These are phyloP conservation scores for Monosporozyma servazzii DNA, from an alignment of 805 yeast genomes.

Conservation along the genomic window DNA sequence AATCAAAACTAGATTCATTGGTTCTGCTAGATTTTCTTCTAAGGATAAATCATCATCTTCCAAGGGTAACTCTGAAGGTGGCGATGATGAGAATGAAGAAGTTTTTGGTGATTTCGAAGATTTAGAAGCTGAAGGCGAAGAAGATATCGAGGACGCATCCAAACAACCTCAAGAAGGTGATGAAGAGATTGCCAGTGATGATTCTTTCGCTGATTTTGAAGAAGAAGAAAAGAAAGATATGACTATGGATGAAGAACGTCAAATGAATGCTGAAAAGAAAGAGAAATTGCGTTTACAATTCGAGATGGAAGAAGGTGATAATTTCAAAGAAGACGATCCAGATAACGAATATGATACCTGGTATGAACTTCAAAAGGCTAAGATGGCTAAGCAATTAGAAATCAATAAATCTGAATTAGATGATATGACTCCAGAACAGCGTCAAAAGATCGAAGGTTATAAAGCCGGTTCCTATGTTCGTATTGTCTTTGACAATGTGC, in stretches of 20 bases:
- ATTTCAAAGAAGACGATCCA: constrained; percentile 70
- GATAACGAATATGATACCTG: constrained; percentile 87
- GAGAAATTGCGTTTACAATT: constrained; percentile 83
- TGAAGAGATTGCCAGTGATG: constrained; percentile 28
- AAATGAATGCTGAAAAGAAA: constrained; percentile 76
- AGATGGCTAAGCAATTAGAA: constrained; percentile 91
- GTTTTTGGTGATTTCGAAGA: constrained; percentile 51
- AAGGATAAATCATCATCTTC: constrained; percentile 17
- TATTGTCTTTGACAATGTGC: constrained; percentile 69
- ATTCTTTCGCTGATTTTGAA: constrained; percentile 34
- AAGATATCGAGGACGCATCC: constrained; percentile 4
- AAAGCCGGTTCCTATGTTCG: constrained; percentile 92
- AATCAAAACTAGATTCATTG: constrained; percentile 27
- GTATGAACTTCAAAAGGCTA: constrained; percentile 95
- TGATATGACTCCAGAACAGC: constrained; percentile 62
- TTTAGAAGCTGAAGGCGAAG: constrained; percentile 22
- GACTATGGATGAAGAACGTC: constrained; percentile 67
- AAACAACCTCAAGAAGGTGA: constrained; percentile 7
- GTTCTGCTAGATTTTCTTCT: constrained; percentile 25
- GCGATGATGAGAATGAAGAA: constrained; percentile 39
- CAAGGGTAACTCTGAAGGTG: constrained; percentile 23
- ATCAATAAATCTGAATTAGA: constrained; percentile 78
- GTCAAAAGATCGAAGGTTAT: constrained; percentile 81
- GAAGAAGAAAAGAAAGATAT: constrained; percentile 34
- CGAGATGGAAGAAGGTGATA: constrained; percentile 58